These are phyloP conservation scores for Saccharomyces cerevisiae DNA, from an alignment of 805 yeast genomes.

Conservation along the genomic window DNA sequence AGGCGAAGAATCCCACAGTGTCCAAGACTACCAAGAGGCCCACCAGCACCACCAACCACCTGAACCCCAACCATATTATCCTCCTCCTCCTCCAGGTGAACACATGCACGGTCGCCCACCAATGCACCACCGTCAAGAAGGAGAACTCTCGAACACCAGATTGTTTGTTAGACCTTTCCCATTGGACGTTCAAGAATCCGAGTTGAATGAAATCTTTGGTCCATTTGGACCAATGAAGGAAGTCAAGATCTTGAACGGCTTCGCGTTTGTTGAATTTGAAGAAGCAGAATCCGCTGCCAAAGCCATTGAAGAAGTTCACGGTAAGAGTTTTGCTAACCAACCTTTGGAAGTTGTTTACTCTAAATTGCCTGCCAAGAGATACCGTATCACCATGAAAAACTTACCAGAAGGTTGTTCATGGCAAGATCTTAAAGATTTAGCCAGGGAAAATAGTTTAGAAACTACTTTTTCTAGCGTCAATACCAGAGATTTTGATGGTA, in stretches of 20 bases:
- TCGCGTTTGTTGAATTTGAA: conserved; percentile 83
- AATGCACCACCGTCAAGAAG: conserved; percentile 21
- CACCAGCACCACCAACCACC: conserved; percentile 12
- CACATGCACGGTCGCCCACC: conserved; percentile 6
- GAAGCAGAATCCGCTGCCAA: conserved; percentile 58
- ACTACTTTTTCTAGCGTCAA: conserved; percentile 51
- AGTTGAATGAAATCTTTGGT: conserved; percentile 60
- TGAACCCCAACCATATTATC: conserved; percentile 16
- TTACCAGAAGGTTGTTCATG: conserved; percentile 73
- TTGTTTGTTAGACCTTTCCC: conserved; percentile 59
- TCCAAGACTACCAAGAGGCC: conserved; percentile 8
- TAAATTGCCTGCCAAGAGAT: conserved; percentile 54
- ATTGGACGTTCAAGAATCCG: conserved; percentile 46
- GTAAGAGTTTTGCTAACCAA: conserved; percentile 54
- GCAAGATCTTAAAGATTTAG: conserved; percentile 88
- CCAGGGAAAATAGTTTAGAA: conserved; percentile 62
- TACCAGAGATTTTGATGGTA: conserved; percentile 39
- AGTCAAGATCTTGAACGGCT: conserved; percentile 68
- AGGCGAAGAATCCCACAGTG: conserved; percentile 7
- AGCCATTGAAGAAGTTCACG: conserved; percentile 73
- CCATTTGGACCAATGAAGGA: conserved; percentile 61
- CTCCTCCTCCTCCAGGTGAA: conserved; percentile 16
- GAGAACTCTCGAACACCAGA: conserved; percentile 36
- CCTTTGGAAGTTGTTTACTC: conserved; percentile 38
- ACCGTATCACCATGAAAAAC: conserved; percentile 59